Evolutionary conservation across 305 asterid genomes (phyloP).

Genomic region (Fraxinus angustifolia): DNA sequence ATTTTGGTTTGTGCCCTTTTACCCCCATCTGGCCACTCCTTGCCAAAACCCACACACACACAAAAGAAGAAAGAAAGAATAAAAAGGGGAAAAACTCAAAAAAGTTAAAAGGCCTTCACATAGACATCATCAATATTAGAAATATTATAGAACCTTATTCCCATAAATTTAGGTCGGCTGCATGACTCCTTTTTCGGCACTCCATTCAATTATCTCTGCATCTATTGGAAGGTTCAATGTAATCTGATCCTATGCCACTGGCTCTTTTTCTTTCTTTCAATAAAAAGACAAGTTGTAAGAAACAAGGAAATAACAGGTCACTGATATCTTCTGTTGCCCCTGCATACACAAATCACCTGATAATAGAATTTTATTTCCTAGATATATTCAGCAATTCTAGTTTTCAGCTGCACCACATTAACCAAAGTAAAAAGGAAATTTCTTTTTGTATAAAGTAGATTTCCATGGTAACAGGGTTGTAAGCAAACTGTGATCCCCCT

Average conservation of each 20-base stretch:
- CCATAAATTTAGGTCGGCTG: neutral
- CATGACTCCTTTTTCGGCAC: neutral
- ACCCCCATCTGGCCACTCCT: conserved; percentile 12
- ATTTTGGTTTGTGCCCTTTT: conserved; percentile 65
- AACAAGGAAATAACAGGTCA: neutral
- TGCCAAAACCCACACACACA: neutral
- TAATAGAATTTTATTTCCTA: neutral
- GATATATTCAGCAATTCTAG: neutral
- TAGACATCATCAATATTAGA: neutral
- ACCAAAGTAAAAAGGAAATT: neutral
- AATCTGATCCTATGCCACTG: neutral
- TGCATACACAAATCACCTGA: neutral
- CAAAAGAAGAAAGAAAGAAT: neutral
- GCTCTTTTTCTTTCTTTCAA: neutral
- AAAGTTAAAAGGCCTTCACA: neutral
- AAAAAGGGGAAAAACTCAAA: neutral
- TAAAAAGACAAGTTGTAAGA: neutral
- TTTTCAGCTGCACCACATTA: neutral
- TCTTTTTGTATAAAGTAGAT: neutral
- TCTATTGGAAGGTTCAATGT: neutral
- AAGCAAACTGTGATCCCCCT: neutral
- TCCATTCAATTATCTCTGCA: neutral
- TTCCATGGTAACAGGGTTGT: neutral
- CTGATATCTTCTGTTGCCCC: neutral
- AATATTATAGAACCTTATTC: neutral